Conservation (phyloP, 2,329 filamentous ascomycete species). For the Fusarium newnesense region DNA sequence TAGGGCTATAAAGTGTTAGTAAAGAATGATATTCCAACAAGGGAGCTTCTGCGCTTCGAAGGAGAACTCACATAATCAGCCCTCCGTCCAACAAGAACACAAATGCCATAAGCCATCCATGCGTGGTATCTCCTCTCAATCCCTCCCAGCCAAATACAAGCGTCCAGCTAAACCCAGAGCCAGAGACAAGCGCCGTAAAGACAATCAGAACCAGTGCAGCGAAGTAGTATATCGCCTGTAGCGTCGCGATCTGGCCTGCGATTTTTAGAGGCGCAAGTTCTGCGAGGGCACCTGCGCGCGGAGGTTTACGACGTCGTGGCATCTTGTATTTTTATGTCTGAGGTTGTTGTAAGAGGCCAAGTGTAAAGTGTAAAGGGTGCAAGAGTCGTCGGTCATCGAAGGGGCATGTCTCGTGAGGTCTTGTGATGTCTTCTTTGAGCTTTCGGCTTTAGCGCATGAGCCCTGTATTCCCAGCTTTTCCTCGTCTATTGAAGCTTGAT, state of each 20-base stretch:
- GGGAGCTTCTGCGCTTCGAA: not conserved
- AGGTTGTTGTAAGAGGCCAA: not conserved
- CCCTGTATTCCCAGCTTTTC: not conserved
- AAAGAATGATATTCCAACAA: not conserved
- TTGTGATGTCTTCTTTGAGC: conserved; percentile 12
- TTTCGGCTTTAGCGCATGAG: conserved; percentile 11
- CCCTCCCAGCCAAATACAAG: conserved; percentile 67
- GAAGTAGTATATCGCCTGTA: conserved; percentile 67
- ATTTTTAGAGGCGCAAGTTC: conserved; percentile 71
- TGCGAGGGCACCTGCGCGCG: conserved; percentile 67
- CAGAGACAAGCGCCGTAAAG: conserved; percentile 69
- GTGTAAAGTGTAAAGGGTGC: not conserved
- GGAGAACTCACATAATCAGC: conserved; percentile 58
- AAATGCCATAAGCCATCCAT: conserved; percentile 69
- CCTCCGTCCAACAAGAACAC: conserved; percentile 68
- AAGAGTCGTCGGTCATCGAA: conserved; percentile 22
- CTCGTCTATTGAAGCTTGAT: not conserved
- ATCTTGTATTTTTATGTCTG: conserved; percentile 46
- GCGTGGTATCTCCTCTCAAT: conserved; percentile 70
- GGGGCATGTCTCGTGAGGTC: conserved; percentile 36
- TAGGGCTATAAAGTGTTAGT: conserved; percentile 66
- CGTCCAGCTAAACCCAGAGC: conserved; percentile 62
- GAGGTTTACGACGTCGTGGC: conserved; percentile 67
- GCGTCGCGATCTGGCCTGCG: conserved; percentile 65
- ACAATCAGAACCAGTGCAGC: conserved; percentile 63